Base-by-base conservation (phyloP, 176 grass and related monocot species). In the Lolium multiflorum region DNA sequence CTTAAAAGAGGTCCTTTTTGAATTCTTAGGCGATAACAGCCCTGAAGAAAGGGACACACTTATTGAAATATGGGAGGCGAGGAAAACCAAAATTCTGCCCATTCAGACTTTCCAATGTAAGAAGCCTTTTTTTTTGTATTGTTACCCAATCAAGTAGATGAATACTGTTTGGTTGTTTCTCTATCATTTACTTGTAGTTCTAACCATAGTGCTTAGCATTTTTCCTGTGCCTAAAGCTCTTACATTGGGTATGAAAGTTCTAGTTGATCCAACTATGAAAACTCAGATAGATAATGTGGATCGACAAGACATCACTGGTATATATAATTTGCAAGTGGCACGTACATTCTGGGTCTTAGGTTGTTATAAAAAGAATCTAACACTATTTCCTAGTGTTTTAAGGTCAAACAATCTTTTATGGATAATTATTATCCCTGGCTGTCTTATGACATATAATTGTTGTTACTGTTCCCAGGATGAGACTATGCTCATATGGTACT, bases 51-150 rank as follows among this genome's bases (percentile, higher is more conserved):
- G 91, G 91, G 14, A 85, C 94, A 79, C 82, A 96, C 72, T 75
- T 96, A 31, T 83, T 96, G 79, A 96, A 96, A 88, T 93, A 96
- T 86, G 94, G 94, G 43, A 82, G 91, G 24, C 78, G 84, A 88
- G 91, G 94, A 84, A 96, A 93, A 76, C 94, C 94, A 38, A 96
- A 96, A 72, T 96, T 96, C 78, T 96, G 94, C 74, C 91, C 89
- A 13, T 96, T 91, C 85, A 93, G 78, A 76, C 94, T 96, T 68
- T 89, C 91, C 61, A 93, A 83, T 81, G 91, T 93, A 93, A 81
- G 52, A 18, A 81, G n/a, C 8, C 60, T n/a, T n/a, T 10, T 48
- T 39, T 68, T n/a, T n/a, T 48, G 44, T 49, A 57, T 39, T 50
- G 16, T 24, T 70, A 38, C 35, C 3, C 20, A 80, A 37, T 21